A percentile compares a stretch with the other conserved stretches of the same genome.
phyloP scores from a whole-genome alignment of 1,139 yeast genomes.

The Hanseniaspora gamundiae region DNA sequence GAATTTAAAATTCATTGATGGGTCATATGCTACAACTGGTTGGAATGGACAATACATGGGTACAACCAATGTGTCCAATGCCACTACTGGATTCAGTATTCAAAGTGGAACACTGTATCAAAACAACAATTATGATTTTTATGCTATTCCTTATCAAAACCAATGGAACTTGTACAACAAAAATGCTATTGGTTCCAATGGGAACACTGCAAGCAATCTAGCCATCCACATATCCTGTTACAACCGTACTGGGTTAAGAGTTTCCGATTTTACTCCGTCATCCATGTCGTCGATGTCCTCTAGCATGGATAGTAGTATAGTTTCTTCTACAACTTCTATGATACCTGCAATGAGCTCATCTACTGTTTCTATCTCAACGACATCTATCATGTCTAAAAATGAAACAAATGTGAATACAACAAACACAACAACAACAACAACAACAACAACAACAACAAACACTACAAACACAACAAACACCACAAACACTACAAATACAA shows the following conservation, averaged over 20 bases:
- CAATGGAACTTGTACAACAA: slow-evolving; percentile 19
- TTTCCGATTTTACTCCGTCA: slow-evolving; percentile 5
- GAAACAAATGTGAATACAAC: no score
- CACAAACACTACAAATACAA: no score
- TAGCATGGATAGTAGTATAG: not conserved
- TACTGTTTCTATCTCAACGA: no score
- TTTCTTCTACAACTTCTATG: slow-evolving; percentile 1
- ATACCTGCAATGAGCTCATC: no score
- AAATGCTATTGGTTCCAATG: slow-evolving; percentile 18
- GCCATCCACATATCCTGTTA: slow-evolving; percentile 1
- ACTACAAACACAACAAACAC: no score
- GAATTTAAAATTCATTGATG: slow-evolving; percentile 19
- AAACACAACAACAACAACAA: no score
- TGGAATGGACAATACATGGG: slow-evolving; percentile 5
- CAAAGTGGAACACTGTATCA: slow-evolving; percentile 13
- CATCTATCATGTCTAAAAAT: no score
- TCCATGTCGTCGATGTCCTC: slow-evolving; percentile 2
- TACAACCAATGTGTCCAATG: slow-evolving; percentile 5
- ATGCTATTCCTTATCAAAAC: slow-evolving; percentile 20
- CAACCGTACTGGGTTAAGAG: slow-evolving; percentile 4
- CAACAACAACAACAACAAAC: no score
- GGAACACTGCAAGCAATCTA: slow-evolving; percentile 6
- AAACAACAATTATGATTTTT: slow-evolving; percentile 12
- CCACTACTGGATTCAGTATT: slow-evolving; percentile 6
- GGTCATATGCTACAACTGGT: slow-evolving; percentile 19